Conservation (phyloP, 2,329 filamentous ascomycete genomes). For the Fusarium foetens region DNA sequence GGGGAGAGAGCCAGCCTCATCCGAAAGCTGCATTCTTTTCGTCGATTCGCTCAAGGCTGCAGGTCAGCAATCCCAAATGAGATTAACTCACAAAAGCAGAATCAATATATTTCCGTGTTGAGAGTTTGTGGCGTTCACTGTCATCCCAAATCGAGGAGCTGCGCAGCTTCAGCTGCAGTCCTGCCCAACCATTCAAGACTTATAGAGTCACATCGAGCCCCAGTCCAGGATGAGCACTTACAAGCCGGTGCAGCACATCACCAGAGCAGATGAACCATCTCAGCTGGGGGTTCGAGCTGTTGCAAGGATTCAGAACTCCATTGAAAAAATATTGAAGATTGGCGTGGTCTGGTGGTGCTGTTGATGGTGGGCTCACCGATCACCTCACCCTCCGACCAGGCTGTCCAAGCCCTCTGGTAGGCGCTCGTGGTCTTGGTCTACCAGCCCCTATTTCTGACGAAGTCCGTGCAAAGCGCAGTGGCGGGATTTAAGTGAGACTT, state of each 20-base stretch:
- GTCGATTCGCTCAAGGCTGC: slow-evolving; percentile 30
- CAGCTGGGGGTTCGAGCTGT: slow-evolving; percentile 32
- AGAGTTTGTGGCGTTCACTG: slow-evolving; percentile 13
- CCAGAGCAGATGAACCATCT: slow-evolving; percentile 35
- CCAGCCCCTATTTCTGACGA: slow-evolving; percentile 38
- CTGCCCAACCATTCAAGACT: slow-evolving; percentile 27
- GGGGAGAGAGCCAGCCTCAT: slow-evolving; percentile 19
- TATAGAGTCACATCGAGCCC: slow-evolving; percentile 24
- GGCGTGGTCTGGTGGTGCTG: slow-evolving; percentile 32
- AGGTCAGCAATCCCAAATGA: slow-evolving; percentile 32
- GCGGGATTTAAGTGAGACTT: slow-evolving; percentile 29
- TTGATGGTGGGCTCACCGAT: slow-evolving; percentile 42
- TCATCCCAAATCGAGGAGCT: slow-evolving; percentile 15
- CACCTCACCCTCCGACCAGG: slow-evolving; percentile 40
- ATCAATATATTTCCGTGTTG: slow-evolving; percentile 20
- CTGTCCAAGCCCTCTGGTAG: slow-evolving; percentile 16
- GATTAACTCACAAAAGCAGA: slow-evolving; percentile 25
- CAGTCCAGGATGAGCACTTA: slow-evolving; percentile 1
- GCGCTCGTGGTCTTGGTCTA: slow-evolving; percentile 19
- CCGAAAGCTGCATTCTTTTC: slow-evolving; percentile 15
- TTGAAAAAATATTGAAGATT: slow-evolving; percentile 29
- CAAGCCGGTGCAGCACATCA: slow-evolving; percentile 20
- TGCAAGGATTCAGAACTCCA: slow-evolving; percentile 22
- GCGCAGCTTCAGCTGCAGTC: slow-evolving; percentile 19
- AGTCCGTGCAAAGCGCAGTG: slow-evolving; percentile 33